Evolutionary conservation across 306 rosid genomes (phyloP), one percentile per base, ranked within the genome.

Genomic region (Sicyos baderoa): DNA sequence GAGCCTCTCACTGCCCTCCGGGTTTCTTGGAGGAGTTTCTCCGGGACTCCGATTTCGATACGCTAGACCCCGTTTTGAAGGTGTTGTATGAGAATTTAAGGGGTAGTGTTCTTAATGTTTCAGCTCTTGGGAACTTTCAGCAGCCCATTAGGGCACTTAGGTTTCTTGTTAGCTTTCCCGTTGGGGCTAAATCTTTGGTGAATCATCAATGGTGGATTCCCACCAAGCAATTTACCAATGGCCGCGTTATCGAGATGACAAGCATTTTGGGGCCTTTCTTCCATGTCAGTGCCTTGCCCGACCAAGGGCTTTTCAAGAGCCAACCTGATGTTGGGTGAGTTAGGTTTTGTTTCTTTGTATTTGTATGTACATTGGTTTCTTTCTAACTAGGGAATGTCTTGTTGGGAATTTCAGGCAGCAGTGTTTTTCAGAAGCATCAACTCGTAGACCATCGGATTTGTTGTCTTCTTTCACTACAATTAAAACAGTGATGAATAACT

Each of bases 181-280:
- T 64, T 50, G 97, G 96, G 66, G 97, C 97, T 1, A 90, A 84
- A 84, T 86, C 95, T 12, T 80, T 94, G 14, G 97, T 94, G 68
- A 86, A 58, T 56, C 97, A 90, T 32, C 81, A 80, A 0, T 94
- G 97, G 99, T 94, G 99, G 99, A 88, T 94, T 76, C 97, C 99
- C 1, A 86, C 84, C 59, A 96, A 87, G 0, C 79, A 70, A 51
- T 94, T 90, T 73, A 79, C 87, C 80, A 88, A 89, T 73, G 99
- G 99, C 21, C 97, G 99, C 47, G 99, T 90, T n/a, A 90, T 90
- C n/a, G 99, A 94, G 58, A 86, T 84, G 95, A 88, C 97, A 4
- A 94, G 97, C 82, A 86, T 94, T 79, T 84, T 94, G 86, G 99
- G 99, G 9, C 89, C 96, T 5, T 94, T 94, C 76, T 88, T 94